phyloP scores from a whole-genome alignment of 352 stramenopile genomes.

The Saprolegnia parasitica region DNA sequence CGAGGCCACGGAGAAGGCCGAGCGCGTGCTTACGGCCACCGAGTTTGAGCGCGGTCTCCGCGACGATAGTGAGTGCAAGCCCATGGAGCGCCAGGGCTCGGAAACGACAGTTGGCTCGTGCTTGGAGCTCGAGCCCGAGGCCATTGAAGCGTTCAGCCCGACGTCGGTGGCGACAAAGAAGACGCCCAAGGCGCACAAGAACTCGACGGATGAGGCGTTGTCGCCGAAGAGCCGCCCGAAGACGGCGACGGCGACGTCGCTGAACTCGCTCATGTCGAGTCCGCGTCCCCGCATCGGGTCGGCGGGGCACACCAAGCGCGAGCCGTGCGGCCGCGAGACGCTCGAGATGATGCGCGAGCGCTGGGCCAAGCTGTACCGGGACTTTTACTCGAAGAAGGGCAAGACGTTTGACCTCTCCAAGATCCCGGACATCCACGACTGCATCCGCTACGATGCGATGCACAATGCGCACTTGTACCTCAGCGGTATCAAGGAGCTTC shows the following conservation, averaged over 20 bases:
- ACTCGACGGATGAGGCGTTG: background rate
- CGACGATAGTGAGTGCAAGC: conserved; percentile 34
- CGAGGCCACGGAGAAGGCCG: conserved; percentile 57
- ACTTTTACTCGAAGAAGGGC: conserved; percentile 93
- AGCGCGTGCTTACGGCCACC: conserved; percentile 49
- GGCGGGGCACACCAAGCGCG: conserved; percentile 59
- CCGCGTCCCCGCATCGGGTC: background rate
- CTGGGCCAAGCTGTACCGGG: conserved; percentile 92
- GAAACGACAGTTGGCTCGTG: conserved; percentile 27
- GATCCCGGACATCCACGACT: conserved; percentile 99
- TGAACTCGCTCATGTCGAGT: background rate
- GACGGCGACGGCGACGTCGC: background rate
- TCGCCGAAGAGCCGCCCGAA: background rate
- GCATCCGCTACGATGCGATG: conserved; percentile 96
- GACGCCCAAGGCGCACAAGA: background rate
- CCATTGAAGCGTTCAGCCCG: background rate
- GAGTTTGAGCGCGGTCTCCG: conserved; percentile 57
- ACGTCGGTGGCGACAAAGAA: conserved; percentile 9
- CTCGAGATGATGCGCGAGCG: conserved; percentile 85
- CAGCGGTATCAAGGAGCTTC: conserved; percentile 89
- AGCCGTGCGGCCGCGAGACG: conserved; percentile 78
- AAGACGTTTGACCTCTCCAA: conserved; percentile 94
- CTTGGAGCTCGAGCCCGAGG: conserved; percentile 14
- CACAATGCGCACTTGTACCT: conserved; percentile 96
- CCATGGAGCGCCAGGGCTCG: conserved; percentile 36